phyloP scores from a whole-genome alignment of 345 rosid species.

The Arabis hirsuta region DNA sequence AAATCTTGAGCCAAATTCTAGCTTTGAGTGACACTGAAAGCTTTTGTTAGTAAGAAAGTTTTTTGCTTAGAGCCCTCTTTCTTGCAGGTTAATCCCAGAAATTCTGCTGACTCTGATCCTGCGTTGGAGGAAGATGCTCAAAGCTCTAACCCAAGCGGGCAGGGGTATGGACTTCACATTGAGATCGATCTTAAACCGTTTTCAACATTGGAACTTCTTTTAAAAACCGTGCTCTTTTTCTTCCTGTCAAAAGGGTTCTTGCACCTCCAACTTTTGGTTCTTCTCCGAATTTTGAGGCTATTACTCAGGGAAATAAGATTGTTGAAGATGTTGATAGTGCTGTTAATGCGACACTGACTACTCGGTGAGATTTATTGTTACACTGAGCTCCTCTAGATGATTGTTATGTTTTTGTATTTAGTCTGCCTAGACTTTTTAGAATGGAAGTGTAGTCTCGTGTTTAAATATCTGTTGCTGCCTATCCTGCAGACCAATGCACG shows the following conservation, averaged over 20 bases:
- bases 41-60: not conserved
- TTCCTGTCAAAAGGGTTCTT: constrained; percentile 55
- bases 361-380: constrained; percentile 34
- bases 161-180: constrained; percentile 51
- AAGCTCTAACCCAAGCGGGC: constrained; percentile 59
- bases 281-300: constrained; percentile 76
- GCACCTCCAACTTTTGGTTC: constrained; percentile 99
- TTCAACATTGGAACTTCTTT: constrained; percentile 1
- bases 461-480: constrained; percentile 17
- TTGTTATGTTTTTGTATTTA: not conserved
- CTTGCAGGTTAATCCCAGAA: constrained; percentile 64
- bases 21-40: not conserved
- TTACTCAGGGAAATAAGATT: constrained; percentile 49
- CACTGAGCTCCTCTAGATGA: not conserved
- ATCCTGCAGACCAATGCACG: constrained; percentile 88
- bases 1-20: not conserved
- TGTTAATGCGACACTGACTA: constrained; percentile 39
- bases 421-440: not conserved
- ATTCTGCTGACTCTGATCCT: constrained; percentile 54
- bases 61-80: not conserved
- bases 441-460: not conserved
- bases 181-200: constrained; percentile 2
- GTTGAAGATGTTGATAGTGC: constrained; percentile 45
- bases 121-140: constrained; percentile 80
- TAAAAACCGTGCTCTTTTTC: constrained; percentile 14